Percentiles rank a stretch among this genome's conserved stretches.
These are phyloP conservation scores for Aspergillus eucalypticola DNA, from an alignment of 2,329 filamentous ascomycete species.

Conservation along the genomic window DNA sequence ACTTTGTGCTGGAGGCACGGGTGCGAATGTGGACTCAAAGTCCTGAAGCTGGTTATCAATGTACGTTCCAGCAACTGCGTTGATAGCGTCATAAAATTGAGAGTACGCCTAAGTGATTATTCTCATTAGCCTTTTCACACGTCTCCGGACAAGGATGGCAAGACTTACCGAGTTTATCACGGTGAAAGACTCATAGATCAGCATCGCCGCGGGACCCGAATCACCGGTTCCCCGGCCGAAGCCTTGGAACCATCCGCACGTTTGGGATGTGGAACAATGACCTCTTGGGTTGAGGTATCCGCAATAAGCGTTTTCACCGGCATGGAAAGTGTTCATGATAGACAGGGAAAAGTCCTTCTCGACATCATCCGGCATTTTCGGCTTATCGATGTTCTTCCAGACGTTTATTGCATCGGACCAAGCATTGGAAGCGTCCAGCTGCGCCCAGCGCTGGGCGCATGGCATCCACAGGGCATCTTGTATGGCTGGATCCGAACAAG, in stretches of 20 bases:
- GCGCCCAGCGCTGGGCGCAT: conserved; percentile 5
- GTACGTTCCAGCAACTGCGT: background rate
- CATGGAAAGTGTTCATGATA: conserved; percentile 1
- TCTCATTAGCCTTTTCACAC: background rate
- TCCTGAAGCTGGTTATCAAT: background rate
- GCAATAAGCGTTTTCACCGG: background rate
- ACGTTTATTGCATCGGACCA: conserved; percentile 5
- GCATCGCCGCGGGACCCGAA: background rate
- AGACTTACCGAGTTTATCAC: background rate
- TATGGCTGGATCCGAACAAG: conserved; percentile 7
- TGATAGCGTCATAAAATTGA: background rate
- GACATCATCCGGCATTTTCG: background rate
- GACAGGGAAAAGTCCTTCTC: background rate
- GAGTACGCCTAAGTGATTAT: background rate
- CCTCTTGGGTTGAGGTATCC: background rate
- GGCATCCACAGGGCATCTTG: conserved; percentile 8
- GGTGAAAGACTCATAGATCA: background rate
- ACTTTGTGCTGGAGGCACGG: background rate
- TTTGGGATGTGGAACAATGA: background rate
- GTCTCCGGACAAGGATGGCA: background rate
- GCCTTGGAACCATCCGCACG: background rate
- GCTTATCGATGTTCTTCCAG: background rate
- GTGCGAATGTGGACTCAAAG: background rate
- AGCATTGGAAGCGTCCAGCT: conserved; percentile 6
- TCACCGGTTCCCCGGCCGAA: background rate